Percentiles rank a stretch among this genome's conserved stretches.
Evolutionary conservation across 257 asterid genomes (phyloP).

Genomic region (Solanum lycopersicoides): DNA sequence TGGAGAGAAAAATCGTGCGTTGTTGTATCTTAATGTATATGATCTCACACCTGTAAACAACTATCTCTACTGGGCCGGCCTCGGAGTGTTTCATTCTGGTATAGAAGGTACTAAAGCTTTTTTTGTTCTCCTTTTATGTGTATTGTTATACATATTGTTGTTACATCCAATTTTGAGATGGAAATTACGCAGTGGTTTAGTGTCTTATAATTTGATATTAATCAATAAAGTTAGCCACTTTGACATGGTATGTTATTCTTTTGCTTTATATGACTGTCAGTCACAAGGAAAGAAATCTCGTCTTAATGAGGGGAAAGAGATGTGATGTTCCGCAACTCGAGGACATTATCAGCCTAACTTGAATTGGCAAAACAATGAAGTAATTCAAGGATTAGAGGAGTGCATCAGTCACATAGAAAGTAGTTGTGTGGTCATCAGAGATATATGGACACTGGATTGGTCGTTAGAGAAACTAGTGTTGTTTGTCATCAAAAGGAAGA

Average conservation of each 20-base stretch:
- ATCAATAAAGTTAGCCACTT: not conserved
- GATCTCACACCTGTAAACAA: slow-evolving; percentile 77
- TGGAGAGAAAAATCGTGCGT: slow-evolving; percentile 38
- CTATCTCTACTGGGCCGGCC: slow-evolving; percentile 79
- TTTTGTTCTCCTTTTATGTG: not conserved
- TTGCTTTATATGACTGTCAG: not conserved
- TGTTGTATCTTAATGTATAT: slow-evolving; percentile 62
- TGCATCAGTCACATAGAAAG: not conserved
- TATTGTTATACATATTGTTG: not conserved
- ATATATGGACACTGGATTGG: not conserved
- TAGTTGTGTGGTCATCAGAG: not conserved
- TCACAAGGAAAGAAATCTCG: not conserved
- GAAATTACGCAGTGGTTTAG: not conserved
- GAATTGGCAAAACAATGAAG: not conserved
- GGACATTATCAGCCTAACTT: not conserved
- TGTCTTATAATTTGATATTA: not conserved
- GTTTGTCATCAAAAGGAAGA: not conserved
- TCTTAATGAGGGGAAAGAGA: not conserved
- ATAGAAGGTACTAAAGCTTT: slow-evolving; percentile 53
- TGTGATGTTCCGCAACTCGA: not conserved
- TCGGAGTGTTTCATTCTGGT: slow-evolving; percentile 84
- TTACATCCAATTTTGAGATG: not conserved
- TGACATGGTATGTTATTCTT: not conserved
- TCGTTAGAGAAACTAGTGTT: not conserved
- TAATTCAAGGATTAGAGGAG: not conserved